Evolutionary conservation across 768 basidiomycete genomes (phyloP).

Genomic region (Suillus clintonianus): DNA sequence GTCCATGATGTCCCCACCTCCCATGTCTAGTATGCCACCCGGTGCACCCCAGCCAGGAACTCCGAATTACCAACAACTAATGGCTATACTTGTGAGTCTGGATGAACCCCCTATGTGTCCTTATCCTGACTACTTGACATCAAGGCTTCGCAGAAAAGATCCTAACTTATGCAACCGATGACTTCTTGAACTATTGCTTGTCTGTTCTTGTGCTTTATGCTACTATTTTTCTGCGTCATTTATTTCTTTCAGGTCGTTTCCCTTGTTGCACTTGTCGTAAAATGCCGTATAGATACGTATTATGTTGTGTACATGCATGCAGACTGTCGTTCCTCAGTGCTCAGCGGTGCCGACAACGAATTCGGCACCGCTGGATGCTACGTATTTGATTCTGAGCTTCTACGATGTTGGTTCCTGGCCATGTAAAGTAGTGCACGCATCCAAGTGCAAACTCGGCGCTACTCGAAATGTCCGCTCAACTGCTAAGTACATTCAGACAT

Average conservation of each 20-base stretch:
- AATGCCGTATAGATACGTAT: constrained; percentile 3
- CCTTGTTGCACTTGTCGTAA: constrained; percentile 2
- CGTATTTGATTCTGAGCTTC: background rate
- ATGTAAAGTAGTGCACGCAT: background rate
- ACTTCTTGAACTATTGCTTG: background rate
- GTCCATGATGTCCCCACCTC: constrained; percentile 46
- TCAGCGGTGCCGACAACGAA: background rate
- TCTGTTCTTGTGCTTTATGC: constrained; percentile 1
- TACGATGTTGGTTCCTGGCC: background rate
- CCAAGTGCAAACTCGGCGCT: background rate
- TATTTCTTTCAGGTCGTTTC: constrained; percentile 3
- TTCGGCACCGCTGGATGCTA: background rate
- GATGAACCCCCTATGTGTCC: background rate
- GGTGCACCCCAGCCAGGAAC: constrained; percentile 43
- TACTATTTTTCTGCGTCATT: background rate
- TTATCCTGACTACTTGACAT: background rate
- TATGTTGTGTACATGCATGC: constrained; percentile 2
- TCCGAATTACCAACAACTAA: constrained; percentile 60
- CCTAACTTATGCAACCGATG: constrained; percentile 7
- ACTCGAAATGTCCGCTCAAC: background rate
- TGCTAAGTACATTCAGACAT: background rate
- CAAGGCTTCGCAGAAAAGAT: constrained; percentile 32
- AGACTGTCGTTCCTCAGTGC: background rate
- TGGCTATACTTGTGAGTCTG: constrained; percentile 66
- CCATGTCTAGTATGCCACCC: constrained; percentile 41